Evolutionary conservation across 2,329 filamentous ascomycete species (phyloP).

Genomic region (Zymoseptoria tritici): DNA sequence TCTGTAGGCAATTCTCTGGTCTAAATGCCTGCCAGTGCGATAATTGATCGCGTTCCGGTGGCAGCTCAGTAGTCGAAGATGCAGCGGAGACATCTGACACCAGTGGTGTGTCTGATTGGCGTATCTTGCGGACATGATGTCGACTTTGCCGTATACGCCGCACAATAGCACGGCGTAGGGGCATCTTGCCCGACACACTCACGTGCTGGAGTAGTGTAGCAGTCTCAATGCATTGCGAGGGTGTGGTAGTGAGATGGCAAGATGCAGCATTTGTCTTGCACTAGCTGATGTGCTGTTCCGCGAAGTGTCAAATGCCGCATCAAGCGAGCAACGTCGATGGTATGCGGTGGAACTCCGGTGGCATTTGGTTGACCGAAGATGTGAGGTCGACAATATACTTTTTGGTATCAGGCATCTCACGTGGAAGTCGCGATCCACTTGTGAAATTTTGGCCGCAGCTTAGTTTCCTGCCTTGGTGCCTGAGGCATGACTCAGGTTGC

Average conservation of each 20-base stretch:
- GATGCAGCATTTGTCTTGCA: not conserved
- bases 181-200: not conserved
- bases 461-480: not conserved
- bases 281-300: not conserved
- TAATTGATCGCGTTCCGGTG: too few species aligned
- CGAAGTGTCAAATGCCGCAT: not conserved
- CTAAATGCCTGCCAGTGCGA: too few species aligned
- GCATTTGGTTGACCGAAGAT: not conserved
- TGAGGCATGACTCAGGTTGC: not conserved
- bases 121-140: not conserved
- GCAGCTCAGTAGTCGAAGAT: too few species aligned
- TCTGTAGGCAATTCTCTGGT: too few species aligned
- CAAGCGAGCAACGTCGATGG: not conserved
- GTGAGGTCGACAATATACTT: not conserved
- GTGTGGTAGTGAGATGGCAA: not conserved
- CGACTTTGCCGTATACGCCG: not conserved
- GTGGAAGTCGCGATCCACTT: not conserved
- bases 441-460: too few species aligned
- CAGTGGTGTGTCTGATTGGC: not conserved
- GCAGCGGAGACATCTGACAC: not conserved
- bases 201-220: not conserved
- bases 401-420: not conserved
- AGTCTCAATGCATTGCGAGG: not conserved
- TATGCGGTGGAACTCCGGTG: not conserved
- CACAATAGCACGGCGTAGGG: not conserved